Evolutionary conservation across 805 yeast genomes (phyloP), one percentile per base, ranked within the genome.

Genomic region (Scheffersomyces coipomensis): DNA sequence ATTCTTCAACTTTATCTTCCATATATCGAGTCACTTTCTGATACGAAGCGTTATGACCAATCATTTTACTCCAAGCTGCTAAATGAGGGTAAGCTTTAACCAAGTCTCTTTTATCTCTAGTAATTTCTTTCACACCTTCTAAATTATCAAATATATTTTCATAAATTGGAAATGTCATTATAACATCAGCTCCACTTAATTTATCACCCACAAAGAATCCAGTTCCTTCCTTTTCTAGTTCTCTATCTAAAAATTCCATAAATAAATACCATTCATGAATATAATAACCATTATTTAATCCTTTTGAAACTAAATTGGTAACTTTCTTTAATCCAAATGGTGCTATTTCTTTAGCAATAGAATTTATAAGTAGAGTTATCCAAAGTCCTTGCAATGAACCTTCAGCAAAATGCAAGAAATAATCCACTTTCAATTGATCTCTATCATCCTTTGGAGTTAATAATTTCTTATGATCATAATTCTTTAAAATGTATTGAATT

Each of bases 321-420:
- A 81, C 34, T 4, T 70, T 59, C 33, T 76, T 72, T 19, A 73
- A 40, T 10, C 79, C 75, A 47, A 73, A 63, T 3, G 84, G 83
- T 1, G 76, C 69, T 5, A 64, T 47, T 3, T 58, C 47, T 42
- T 66, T 72, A 5, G 73, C 75, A 19, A 60, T 60, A 3, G 67
- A 55, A 63, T 66, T 56, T 63, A 68, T 58, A 41, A 57, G 54
- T 47, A 69, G 54, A 4, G 68, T 42, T 34, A 68, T 59, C 38
- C 75, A 52, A 6, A 72, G 59, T 13, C 78, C 79, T 52, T 77
- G 81, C 16, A 84, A 55, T 13, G 85, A 72, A 1, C 82, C 87
- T 55, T 85, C 91, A 10, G 76, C 55, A 49, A 75, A 79, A 51
- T 78, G 79, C 33, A 79, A 54, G 44, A 63, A 79, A 54, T 76